Conservation (phyloP, 352 stramenopile species). For the Pythium myriotylum region DNA sequence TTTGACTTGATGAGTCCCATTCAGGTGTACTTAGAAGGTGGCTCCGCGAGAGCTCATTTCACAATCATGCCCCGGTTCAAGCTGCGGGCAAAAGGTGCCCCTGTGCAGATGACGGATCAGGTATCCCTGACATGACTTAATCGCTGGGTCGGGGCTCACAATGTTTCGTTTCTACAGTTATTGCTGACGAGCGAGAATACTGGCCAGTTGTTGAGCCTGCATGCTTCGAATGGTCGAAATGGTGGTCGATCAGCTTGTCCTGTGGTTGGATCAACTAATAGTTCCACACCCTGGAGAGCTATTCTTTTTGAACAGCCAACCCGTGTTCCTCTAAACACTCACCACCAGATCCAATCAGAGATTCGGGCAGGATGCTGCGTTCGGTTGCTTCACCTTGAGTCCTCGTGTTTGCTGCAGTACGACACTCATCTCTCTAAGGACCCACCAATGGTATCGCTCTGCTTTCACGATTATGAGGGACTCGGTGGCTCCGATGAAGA, state of each 20-base stretch:
- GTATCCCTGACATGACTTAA: conserved; percentile 22
- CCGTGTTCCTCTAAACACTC: conserved; percentile 7
- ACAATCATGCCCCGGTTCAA: conserved; percentile 64
- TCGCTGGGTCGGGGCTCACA: background rate
- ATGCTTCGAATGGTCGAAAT: conserved; percentile 59
- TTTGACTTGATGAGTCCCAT: background rate
- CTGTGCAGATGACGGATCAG: conserved; percentile 70
- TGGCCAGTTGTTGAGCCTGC: conserved; percentile 57
- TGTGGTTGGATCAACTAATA: conserved; percentile 57
- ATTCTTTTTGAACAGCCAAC: conserved; percentile 52
- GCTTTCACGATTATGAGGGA: conserved; percentile 36
- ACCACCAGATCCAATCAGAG: background rate
- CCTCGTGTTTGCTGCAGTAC: conserved; percentile 62
- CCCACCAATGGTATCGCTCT: conserved; percentile 36
- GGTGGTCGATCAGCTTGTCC: conserved; percentile 34
- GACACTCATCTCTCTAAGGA: conserved; percentile 1
- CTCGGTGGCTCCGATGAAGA: conserved; percentile 24
- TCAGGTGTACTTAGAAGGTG: conserved; percentile 53
- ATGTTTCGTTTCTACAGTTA: conserved; percentile 29
- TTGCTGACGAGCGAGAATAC: conserved; percentile 42
- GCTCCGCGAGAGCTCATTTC: conserved; percentile 53
- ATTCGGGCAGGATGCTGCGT: conserved; percentile 61
- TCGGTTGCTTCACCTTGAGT: conserved; percentile 67
- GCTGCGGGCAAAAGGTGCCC: conserved; percentile 59
- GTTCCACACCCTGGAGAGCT: conserved; percentile 61